Evolutionary conservation across 73 alveolate genomes (phyloP).

Genomic region (Tetrahymena borealis): DNA sequence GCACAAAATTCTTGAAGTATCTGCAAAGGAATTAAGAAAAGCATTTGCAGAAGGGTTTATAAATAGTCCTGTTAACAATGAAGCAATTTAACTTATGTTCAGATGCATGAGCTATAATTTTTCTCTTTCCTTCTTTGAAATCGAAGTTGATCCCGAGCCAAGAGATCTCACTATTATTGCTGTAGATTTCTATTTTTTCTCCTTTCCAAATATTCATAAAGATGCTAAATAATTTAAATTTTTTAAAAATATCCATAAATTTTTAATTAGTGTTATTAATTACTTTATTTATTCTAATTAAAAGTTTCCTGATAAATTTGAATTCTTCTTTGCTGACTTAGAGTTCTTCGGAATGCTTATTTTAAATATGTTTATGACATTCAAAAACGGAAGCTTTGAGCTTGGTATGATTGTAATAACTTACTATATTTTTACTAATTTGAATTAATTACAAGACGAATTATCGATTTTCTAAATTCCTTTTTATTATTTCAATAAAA

Average conservation of each 20-base stretch:
- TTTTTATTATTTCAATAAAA: too few species aligned
- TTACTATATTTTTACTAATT: too few species aligned
- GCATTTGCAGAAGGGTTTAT: neutral
- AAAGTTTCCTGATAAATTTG: neutral
- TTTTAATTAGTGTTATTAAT: too few species aligned
- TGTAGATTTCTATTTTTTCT: too few species aligned
- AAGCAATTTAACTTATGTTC: neutral
- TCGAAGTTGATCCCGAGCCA: neutral
- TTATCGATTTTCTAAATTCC: too few species aligned
- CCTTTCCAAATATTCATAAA: too few species aligned
- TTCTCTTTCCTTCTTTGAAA: neutral
- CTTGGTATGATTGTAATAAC: neutral
- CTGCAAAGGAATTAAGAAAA: neutral
- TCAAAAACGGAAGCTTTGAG: neutral
- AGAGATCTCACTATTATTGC: neutral
- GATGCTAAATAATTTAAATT: too few species aligned
- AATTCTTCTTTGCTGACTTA: neutral
- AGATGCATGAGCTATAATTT: neutral
- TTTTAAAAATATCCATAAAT: too few species aligned
- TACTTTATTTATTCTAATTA: neutral
- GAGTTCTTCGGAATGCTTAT: neutral
- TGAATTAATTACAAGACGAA: too few species aligned
- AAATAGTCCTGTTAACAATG: neutral
- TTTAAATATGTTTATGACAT: neutral
- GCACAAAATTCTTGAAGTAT: neutral